phyloP scores from a whole-genome alignment of 2,329 filamentous ascomycete species.

The Cercospora zeae-maydis region DNA sequence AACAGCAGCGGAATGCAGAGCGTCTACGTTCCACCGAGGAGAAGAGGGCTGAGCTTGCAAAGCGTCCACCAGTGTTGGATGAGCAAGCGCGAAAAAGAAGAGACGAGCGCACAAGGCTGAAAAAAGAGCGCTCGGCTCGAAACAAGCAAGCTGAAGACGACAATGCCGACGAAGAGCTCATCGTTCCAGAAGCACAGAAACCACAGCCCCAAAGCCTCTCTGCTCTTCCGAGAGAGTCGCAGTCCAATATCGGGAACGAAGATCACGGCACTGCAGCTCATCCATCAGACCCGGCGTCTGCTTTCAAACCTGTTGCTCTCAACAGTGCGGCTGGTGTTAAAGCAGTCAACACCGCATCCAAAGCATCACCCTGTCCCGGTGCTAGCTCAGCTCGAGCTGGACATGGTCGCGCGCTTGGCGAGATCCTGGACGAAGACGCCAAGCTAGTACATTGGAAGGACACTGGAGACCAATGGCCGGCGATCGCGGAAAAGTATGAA shows the following conservation, averaged over 20 bases:
- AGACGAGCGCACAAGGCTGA: slow-evolving; percentile 15
- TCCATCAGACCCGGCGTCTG: background rate
- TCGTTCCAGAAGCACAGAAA: slow-evolving; percentile 3
- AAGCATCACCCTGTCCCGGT: background rate
- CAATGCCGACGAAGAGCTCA: background rate
- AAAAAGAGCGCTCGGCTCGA: slow-evolving; percentile 14
- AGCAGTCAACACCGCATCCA: background rate
- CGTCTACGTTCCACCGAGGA: background rate
- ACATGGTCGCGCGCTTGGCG: slow-evolving; percentile 8
- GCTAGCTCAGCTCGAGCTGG: background rate
- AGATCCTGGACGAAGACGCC: slow-evolving; percentile 15
- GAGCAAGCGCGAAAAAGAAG: background rate
- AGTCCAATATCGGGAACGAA: background rate
- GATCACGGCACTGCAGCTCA: background rate
- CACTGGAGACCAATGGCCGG: slow-evolving; percentile 10
- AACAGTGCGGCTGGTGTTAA: slow-evolving; percentile 14
- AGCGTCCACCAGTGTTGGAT: background rate
- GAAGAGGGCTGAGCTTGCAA: background rate
- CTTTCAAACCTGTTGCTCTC: slow-evolving; percentile 9
- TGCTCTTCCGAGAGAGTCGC: background rate
- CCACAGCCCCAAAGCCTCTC: background rate
- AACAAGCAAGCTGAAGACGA: slow-evolving; percentile 13
- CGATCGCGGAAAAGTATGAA: slow-evolving; percentile 8
- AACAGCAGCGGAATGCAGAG: background rate
- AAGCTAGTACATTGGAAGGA: slow-evolving; percentile 18